Evolutionary conservation across 2,329 filamentous ascomycete genomes (phyloP), one percentile per base, ranked within the genome.

Genomic region (Aaosphaeria pasadenensis): DNA sequence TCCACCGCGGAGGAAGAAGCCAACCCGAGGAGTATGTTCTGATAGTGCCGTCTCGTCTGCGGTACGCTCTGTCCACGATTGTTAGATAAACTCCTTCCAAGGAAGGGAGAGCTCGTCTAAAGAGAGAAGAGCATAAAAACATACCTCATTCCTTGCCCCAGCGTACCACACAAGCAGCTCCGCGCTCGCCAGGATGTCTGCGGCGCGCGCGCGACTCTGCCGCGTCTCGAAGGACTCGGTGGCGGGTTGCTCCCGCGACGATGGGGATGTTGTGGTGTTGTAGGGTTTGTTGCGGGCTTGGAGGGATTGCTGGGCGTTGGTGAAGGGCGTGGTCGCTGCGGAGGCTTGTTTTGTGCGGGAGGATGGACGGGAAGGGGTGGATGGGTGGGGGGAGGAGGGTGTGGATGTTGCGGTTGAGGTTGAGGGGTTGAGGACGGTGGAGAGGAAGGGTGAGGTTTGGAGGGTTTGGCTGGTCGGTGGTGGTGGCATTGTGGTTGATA

Each of bases 131-230:
- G 38, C 4, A 35, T 24, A 30, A 13, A 43, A 46, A 54, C 54
- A 9, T 47, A 71, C 69, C 65, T 73, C 70, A 30, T 69, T 59
- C 43, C 66, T 42, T 29, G 49, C 57, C 6, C 46, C 52, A 31
- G 59, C 53, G 40, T 59, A 61, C 67, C 70, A 71, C 7, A 71
- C 59, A 33, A 73, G 43, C 63, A 71, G 52, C 52, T 73, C 71
- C 7, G 54, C 54, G 42, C 57, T 69, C 39, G 65, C 64, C 1
- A 73, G 48, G 32, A 71, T 64, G 11, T 50, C 43, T 0, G 60
- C 66, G 1, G 70, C 71, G 38, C 64, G 53, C 17, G 64, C 52
- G 2, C 69, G 52, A 7, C 43, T 39, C 48, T 69, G 58, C 4
- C 63, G 56, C 32, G 47, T 38, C 33, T 67, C 63, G 45, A 60